Base-by-base conservation (phyloP, 2,329 filamentous ascomycete genomes). In the Corniculantispora saksenae region DNA sequence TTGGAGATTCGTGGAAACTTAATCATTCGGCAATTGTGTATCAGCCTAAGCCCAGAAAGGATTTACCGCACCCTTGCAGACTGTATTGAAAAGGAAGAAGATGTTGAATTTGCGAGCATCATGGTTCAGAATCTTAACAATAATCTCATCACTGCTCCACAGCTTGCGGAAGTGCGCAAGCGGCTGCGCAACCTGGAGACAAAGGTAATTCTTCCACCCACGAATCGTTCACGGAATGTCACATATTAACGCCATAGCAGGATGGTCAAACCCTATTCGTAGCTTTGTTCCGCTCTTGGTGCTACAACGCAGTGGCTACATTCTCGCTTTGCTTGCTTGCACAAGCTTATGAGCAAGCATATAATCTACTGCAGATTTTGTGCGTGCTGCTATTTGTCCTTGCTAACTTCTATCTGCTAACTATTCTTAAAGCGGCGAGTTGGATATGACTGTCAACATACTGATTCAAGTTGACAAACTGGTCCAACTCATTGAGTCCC, bases 101-200 rank as follows among this genome's bases (percentile, higher is more conserved):
- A 99, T 75, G 88, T 99, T 50, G 96, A 99, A 76, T 99, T 99
- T 78, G 94, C 95, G 19, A 97, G 94, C 75, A 98, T 99, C 72
- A 99, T 99, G 95, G 93, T 99, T 35, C 95, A 99, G 76, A 98
- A 98, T 72, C 84, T 99, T 61, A 99, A 99, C 80, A 99, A 99
- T 77, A 99, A 99, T 72, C 88, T 99, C 63, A 97, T 99, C 69
- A 99, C 96, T 1, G 95, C 96, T 0, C 95, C 96, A 1, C 94
- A 99, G 77, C 82, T 99, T 35, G 89, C 92, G 1, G 96, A 98
- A 71, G 83, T 99, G 68, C 88, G 95, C 54, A 97, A 97, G 76
- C 84, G 95, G 51, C 81, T 99, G 59, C 86, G 95, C 40, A 99
- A 97, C 71, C 82, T 97, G 1, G 95, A 99, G 76, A 93, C 90